phyloP scores from a whole-genome alignment of 257 asterid genomes.

The Leonotis leonurus region DNA sequence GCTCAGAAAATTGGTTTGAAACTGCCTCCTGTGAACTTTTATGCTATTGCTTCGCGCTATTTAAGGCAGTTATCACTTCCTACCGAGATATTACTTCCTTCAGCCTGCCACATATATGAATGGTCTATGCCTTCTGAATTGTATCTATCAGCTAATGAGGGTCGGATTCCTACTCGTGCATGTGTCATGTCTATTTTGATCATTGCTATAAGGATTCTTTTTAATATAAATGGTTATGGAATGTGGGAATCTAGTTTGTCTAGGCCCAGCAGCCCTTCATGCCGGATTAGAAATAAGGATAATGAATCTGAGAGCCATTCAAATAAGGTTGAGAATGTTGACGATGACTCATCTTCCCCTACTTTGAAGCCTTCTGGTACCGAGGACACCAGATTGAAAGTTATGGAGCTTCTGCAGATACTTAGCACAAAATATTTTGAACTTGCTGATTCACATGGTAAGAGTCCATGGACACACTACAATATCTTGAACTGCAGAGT shows the following conservation, averaged over 20 bases:
- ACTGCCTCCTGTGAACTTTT: conserved; percentile 71
- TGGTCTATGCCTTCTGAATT: conserved; percentile 75
- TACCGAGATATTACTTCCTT: conserved; percentile 36
- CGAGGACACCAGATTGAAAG: conserved; percentile 15
- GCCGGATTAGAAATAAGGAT: conserved; percentile 20
- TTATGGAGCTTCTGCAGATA: conserved; percentile 36
- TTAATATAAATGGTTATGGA: conserved; percentile 69
- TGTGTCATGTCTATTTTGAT: conserved; percentile 69
- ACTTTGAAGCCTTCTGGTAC: conserved; percentile 16
- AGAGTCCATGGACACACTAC: too few species aligned
- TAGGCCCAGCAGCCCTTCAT: too few species aligned
- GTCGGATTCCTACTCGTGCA: conserved; percentile 57
- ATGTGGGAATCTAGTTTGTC: conserved; percentile 63
- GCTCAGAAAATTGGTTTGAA: conserved; percentile 53
- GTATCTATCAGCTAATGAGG: conserved; percentile 46
- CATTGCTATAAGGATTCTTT: conserved; percentile 53
- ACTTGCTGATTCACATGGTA: conserved; percentile 49
- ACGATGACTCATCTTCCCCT: conserved; percentile 17
- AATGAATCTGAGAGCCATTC: conserved; percentile 2
- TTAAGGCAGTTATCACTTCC: conserved; percentile 56
- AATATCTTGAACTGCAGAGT: not conserved
- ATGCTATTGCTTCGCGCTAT: conserved; percentile 59
- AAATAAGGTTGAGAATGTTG: conserved; percentile 10
- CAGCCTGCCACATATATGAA: conserved; percentile 53
- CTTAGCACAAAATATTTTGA: conserved; percentile 48